Evolutionary conservation across 768 basidiomycete genomes (phyloP), one percentile per base, ranked within the genome.

Genomic region (Rhodotorula taiwanensis): DNA sequence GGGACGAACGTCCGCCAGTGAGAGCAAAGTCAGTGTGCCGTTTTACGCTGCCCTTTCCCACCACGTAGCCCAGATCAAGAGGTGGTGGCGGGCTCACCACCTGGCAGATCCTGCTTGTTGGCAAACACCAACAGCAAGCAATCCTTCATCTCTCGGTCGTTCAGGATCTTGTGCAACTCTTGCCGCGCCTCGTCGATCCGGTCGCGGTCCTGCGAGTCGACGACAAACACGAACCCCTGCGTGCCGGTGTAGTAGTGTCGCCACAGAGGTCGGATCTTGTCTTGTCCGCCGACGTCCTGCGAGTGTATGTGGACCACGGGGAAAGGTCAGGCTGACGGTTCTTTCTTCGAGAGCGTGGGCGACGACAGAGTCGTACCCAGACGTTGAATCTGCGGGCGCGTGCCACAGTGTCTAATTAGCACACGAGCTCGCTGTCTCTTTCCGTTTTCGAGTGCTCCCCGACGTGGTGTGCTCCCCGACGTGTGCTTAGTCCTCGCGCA

Each of bases 201-300:
- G 72, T 94, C 91, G 64, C 89, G 80, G 76, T 98, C 94, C 74
- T 91, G 89, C 67, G 90, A 93, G 78, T 98, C 94, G 61, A 98
- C 91, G 60, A 98, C 94, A 75, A 95, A 98, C 58, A 98, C 93
- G 67, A 98, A 84, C 60, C 93, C 94, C 78, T 98, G 94, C 2
- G 94, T 98, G 64, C 94, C 94, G 18, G 94, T 97, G 79, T 97
- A 98, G 78, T 98, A 98, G 78, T 98, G 94, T 78, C 94, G 83
- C 94, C 94, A 98, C 45, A 98, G 80, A 30, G 94, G 94, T 54
- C 94, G 83, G 74, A 98, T 98, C 82, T 98, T 98, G 80, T 98
- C 94, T 79, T 98, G 94, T n/a, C 94, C 94, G 72, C 94, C 94
- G 44, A 98, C 94, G 53, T 74, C 72, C 72, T 74, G 64, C 28